Evolutionary conservation across 108 stramenopile species (phyloP).

Genomic region (Schizochytrium sp.): DNA sequence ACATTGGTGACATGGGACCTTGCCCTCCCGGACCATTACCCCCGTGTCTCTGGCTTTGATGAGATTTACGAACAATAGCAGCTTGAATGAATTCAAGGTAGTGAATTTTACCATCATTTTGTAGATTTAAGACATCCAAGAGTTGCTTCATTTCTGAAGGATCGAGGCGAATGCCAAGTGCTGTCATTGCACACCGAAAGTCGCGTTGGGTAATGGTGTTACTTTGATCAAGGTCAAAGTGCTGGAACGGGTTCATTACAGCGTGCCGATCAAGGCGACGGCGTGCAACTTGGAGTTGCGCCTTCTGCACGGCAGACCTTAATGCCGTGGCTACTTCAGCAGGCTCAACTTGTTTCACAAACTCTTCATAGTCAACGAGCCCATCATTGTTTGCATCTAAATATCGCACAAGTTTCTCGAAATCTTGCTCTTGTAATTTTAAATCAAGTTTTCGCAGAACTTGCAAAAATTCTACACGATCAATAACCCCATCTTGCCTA

Average conservation of each 20-base stretch:
- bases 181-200: neutral
- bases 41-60: neutral
- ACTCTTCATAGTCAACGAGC: neutral
- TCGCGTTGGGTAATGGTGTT: slow-evolving; percentile 26
- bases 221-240: slow-evolving; percentile 14
- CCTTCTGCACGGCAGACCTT: neutral
- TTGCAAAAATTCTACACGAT: neutral
- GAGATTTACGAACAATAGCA: neutral
- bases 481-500: slow-evolving; percentile 1
- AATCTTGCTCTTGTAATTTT: neutral
- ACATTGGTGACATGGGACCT: too few relatives aligned
- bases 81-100: slow-evolving; percentile 22
- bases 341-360: slow-evolving; percentile 27
- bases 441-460: neutral
- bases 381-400: slow-evolving; percentile 35
- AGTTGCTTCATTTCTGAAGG: neutral
- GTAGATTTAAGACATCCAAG: neutral
- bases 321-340: neutral
- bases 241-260: slow-evolving; percentile 12
- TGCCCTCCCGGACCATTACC: too few relatives aligned
- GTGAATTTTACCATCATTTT: slow-evolving; percentile 29
- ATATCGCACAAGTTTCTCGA: neutral
- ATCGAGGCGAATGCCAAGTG: neutral
- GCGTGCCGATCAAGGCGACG: neutral
- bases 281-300: neutral